Base-by-base conservation (phyloP, 2,329 filamentous ascomycete genomes). In the Tolypocladium nubicola region DNA sequence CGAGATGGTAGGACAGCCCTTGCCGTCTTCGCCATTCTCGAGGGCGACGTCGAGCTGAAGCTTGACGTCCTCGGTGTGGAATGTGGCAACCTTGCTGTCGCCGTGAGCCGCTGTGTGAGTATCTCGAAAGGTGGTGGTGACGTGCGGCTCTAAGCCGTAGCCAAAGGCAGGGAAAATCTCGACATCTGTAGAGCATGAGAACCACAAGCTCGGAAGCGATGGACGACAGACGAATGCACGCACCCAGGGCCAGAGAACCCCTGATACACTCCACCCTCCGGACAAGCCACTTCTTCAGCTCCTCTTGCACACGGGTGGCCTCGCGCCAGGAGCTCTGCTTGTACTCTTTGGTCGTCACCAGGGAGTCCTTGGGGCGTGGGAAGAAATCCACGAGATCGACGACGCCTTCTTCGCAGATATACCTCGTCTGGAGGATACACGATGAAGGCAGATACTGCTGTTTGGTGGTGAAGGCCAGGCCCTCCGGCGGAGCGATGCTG, bases 361-460 rank as follows among this genome's bases (percentile, higher is more conserved):
- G 74, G 38, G 79, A 78, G 54, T 78, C 82, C 65, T 82, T 84
- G 13, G 87, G 86, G 1, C 88, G 79, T 0, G 87, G 87, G 62
- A 91, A 90, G 72, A 90, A 91, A 68, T 91, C 88, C 19, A 88
- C 76, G 37, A 91, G 68, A 57, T 88, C 86, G 13, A 88, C 81
- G 0, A 90, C 88, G 1, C 88, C 88, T 57, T 87, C 82, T 63
- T 91, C 88, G 61, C 87, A 82, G 61, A 90, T 86, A 68, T 87
- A 90, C n/a, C 87, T 79, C 1, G 88, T 91, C 68, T 90, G 85
- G 2, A 91, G 75, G 59, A 91, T 86, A 64, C 88, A 90, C 53
- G 85, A 86, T 11, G 84, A 87, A 0, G 87, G 87, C 2, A 90
- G 77, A 64, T 91, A 91, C 66, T 88, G 84, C 71, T 91, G 88